phyloP scores from a whole-genome alignment of 768 basidiomycete genomes.

The Mycena polygramma region DNA sequence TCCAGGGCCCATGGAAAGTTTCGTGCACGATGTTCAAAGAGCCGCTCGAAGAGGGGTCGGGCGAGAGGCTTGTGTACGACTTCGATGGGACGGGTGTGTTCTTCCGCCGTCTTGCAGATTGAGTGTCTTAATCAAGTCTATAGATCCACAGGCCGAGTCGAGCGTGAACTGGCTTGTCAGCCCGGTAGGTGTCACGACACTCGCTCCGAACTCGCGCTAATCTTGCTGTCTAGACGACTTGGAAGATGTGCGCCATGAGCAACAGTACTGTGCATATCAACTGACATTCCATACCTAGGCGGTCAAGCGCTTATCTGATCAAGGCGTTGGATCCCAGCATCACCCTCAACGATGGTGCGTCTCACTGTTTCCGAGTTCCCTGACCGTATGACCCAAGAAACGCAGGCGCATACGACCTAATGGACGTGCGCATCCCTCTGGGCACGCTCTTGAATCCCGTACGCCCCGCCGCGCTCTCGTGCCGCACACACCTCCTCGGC shows the following conservation, averaged over 20 bases:
- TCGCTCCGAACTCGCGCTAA: not conserved
- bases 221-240: constrained; percentile 21
- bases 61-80: constrained; percentile 43
- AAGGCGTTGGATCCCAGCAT: constrained; percentile 47
- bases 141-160: constrained; percentile 38
- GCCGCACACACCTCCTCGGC: constrained; percentile 47
- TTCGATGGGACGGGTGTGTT: constrained; percentile 45
- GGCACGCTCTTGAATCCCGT: constrained; percentile 47
- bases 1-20: constrained; percentile 33
- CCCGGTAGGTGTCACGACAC: constrained; percentile 10
- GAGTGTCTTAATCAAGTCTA: not conserved
- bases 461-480: constrained; percentile 46
- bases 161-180: constrained; percentile 37
- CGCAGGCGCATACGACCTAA: constrained; percentile 45
- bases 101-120: not conserved
- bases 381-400: not conserved
- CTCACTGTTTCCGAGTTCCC: not conserved
- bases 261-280: not conserved
- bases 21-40: constrained; percentile 45
- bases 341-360: constrained; percentile 44
- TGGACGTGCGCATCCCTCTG: constrained; percentile 44
- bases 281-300: constrained; percentile 25
- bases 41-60: constrained; percentile 38
- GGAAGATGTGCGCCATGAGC: constrained; percentile 32
- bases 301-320: constrained; percentile 42